These are phyloP conservation scores for Setomelanomma holmii DNA, from an alignment of 2,329 filamentous ascomycete genomes.

Conservation along the genomic window DNA sequence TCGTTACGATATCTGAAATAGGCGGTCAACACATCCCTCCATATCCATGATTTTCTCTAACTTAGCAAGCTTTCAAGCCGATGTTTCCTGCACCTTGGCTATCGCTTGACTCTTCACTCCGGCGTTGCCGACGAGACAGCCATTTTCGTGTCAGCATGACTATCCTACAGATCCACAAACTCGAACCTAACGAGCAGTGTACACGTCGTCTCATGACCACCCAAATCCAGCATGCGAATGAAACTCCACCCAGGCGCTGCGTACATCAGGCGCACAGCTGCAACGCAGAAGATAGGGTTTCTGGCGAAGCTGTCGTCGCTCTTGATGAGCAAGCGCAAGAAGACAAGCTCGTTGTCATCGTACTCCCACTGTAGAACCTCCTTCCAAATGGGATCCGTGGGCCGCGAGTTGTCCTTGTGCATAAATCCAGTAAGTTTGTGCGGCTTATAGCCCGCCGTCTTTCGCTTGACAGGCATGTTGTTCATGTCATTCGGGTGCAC, in stretches of 20 bases:
- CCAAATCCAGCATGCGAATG: constrained; percentile 69
- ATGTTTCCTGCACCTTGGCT: not conserved
- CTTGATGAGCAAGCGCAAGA: constrained; percentile 71
- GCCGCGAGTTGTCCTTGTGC: constrained; percentile 65
- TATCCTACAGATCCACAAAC: constrained; percentile 44
- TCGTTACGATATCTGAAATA: too few relatives aligned
- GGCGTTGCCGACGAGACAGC: not conserved
- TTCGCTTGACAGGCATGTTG: constrained; percentile 63
- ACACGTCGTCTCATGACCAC: constrained; percentile 69
- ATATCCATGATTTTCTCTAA: not conserved
- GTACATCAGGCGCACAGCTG: constrained; percentile 67
- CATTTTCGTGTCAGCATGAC: not conserved
- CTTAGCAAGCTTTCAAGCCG: not conserved
- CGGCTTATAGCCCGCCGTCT: constrained; percentile 67
- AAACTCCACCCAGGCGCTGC: constrained; percentile 67
- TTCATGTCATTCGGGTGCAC: constrained; percentile 63
- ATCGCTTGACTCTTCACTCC: not conserved
- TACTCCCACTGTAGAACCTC: constrained; percentile 72
- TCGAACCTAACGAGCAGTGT: constrained; percentile 69
- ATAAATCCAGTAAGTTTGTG: constrained; percentile 64
- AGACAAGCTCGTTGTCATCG: constrained; percentile 70
- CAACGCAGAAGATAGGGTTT: constrained; percentile 69
- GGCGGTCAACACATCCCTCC: not conserved
- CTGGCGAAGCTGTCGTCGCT: constrained; percentile 68
- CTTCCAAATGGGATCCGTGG: constrained; percentile 70